A percentile compares a stretch with the other conserved stretches of the same genome.
Evolutionary conservation across 2,329 filamentous ascomycete species (phyloP).

Genomic region (Metarhizium brunneum): DNA sequence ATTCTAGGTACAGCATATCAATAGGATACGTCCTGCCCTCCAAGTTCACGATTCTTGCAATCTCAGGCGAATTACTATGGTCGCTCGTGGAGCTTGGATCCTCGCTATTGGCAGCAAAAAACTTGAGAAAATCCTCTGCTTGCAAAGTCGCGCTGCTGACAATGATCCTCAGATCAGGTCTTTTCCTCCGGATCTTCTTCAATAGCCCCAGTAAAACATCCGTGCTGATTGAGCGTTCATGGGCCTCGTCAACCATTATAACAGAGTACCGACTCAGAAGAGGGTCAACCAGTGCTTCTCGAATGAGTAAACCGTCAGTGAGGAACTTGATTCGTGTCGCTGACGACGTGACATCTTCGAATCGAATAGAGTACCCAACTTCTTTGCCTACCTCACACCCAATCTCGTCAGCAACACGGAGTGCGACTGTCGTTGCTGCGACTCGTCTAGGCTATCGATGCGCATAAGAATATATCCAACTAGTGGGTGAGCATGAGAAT

Average conservation of each 20-base stretch:
- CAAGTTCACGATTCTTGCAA: conserved; percentile 60
- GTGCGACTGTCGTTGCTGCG: conserved; percentile 81
- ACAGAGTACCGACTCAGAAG: conserved; percentile 84
- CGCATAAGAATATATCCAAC: conserved; percentile 1
- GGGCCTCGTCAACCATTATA: conserved; percentile 96
- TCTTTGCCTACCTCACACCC: conserved; percentile 80
- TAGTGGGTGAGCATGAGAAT: not conserved
- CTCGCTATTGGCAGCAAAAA: conserved; percentile 50
- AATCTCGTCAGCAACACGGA: conserved; percentile 82
- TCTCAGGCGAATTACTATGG: conserved; percentile 19
- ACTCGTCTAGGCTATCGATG: conserved; percentile 66
- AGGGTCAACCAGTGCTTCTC: conserved; percentile 89
- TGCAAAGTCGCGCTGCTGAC: conserved; percentile 91
- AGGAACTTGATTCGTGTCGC: conserved; percentile 88
- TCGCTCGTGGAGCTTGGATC: conserved; percentile 18
- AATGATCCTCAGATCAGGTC: conserved; percentile 76
- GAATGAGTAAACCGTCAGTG: conserved; percentile 82
- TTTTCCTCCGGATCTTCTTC: conserved; percentile 77
- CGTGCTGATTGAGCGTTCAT: conserved; percentile 86
- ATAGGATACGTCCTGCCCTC: conserved; percentile 86
- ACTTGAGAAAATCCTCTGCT: conserved; percentile 73
- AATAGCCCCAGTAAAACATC: conserved; percentile 83
- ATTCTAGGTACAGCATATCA: conserved; percentile 71
- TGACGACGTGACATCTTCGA: conserved; percentile 85
- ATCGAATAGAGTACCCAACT: conserved; percentile 83